These are phyloP conservation scores for Exophiala calicioides DNA, from an alignment of 2,329 filamentous ascomycete species.

Conservation along the genomic window DNA sequence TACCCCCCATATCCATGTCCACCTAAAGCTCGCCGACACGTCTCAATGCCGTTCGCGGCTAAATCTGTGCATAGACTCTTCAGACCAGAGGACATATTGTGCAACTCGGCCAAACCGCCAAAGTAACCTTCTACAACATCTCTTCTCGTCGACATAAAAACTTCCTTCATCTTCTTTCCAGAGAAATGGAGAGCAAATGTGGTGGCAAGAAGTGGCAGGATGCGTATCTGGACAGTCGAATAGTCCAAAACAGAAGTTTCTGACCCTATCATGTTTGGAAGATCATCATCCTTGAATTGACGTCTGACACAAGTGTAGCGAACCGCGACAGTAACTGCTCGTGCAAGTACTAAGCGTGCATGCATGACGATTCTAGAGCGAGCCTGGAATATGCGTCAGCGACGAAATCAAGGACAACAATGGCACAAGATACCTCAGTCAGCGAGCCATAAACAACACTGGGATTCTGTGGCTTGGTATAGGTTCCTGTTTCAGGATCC, in stretches of 20 bases:
- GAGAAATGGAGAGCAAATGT: slow-evolving; percentile 52
- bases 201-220: slow-evolving; percentile 54
- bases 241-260: slow-evolving; percentile 54
- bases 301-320: slow-evolving; percentile 51
- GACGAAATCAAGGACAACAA: too few relatives aligned
- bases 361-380: slow-evolving; percentile 44
- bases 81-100: slow-evolving; percentile 73
- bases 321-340: slow-evolving; percentile 55
- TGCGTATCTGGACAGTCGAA: slow-evolving; percentile 54
- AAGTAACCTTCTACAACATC: slow-evolving; percentile 54
- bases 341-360: slow-evolving; percentile 52
- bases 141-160: slow-evolving; percentile 47
- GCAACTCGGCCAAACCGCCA: slow-evolving; percentile 64
- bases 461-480: slow-evolving; percentile 48
- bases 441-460: slow-evolving; percentile 54
- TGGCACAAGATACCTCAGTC: too few relatives aligned
- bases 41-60: slow-evolving; percentile 71
- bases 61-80: slow-evolving; percentile 72
- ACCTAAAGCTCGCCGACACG: slow-evolving; percentile 72
- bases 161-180: slow-evolving; percentile 46
- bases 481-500: slow-evolving; percentile 47
- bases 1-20: slow-evolving; percentile 58
- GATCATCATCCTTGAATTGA: slow-evolving; percentile 54
- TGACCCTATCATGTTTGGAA: slow-evolving; percentile 33
- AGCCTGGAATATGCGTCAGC: slow-evolving; percentile 52